Evolutionary conservation across 139 green algal genomes (phyloP), one percentile per base, ranked within the genome.

Genomic region (Picochlorum sp.): DNA sequence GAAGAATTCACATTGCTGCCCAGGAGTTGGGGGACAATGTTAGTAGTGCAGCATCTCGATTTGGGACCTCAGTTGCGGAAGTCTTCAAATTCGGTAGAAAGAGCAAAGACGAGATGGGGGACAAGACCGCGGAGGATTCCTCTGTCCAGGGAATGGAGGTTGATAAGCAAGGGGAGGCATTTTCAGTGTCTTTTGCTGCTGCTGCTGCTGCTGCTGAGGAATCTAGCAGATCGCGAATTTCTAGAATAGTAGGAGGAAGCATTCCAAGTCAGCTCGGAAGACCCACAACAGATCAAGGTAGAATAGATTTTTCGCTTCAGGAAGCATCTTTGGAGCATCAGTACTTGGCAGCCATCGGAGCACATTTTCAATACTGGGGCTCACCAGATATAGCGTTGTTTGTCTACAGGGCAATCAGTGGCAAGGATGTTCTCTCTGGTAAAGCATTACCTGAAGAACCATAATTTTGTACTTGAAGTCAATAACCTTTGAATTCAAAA

Each of bases 221-320:
- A 22, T 3, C 3, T 44, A 59, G 20, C 7, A 36, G 20, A 20
- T 18, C 47, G 12, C 12, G 10, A 18, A 29, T 75, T 1, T 40
- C 35, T 7, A 32, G 61, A 16, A 35, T 75, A 25, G 12, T 36
- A 0, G 61, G 51, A n/a, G 67, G 61, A 7, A 22, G 14, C 0
- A 32, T 31, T 47, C 10, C 25, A 3, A 25, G 12, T 45, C 29
- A 56, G 2, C 56, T 55, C 35, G 16, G 44, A 31, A 28, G 43
- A 24, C 58, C 45, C 18, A 63, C 47, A 25, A 14, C 9, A 7
- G 65, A 30, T 13, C 14, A 61, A 32, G 77, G 77, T 0, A 66
- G 77, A 20, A 33, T 84, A 16, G 77, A 84, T 43, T 84, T 84
- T 61, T 67, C 73, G 22, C 64, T 84, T 24, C 74, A 81, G 72